Percentiles rank a stretch among this genome's conserved stretches.
These are phyloP conservation scores for Cercospora sojina DNA, from an alignment of 2,329 filamentous ascomycete genomes.

Conservation along the genomic window DNA sequence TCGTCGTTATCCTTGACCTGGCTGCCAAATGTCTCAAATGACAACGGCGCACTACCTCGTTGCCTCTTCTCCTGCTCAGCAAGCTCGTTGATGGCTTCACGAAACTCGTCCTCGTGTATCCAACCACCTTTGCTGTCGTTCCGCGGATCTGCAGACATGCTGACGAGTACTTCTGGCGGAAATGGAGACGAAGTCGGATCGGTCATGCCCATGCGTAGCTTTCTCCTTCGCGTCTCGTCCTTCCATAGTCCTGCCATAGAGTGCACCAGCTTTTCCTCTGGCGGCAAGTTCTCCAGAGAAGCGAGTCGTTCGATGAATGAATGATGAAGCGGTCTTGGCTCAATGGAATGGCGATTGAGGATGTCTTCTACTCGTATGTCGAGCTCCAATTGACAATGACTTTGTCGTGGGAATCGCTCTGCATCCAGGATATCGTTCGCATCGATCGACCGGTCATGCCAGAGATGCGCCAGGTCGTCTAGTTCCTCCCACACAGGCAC, in stretches of 20 bases:
- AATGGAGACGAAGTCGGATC: conserved; percentile 73
- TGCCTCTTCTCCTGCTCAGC: conserved; percentile 62
- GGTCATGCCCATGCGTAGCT: conserved; percentile 64
- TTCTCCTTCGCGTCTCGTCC: conserved; percentile 79
- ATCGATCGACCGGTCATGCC: conserved; percentile 75
- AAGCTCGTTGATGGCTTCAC: conserved; percentile 62
- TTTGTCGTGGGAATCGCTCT: conserved; percentile 68
- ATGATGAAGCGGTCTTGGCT: conserved; percentile 77
- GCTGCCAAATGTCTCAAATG: conserved; percentile 67
- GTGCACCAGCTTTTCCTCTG: conserved; percentile 78
- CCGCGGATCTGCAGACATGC: conserved; percentile 82
- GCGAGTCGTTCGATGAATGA: conserved; percentile 74
- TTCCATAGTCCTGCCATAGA: conserved; percentile 94
- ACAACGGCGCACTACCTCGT: conserved; percentile 44
- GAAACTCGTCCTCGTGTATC: conserved; percentile 88
- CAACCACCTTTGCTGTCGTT: conserved; percentile 73
- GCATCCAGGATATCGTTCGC: conserved; percentile 61
- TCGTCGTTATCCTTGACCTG: conserved; percentile 51
- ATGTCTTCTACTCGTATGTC: conserved; percentile 90
- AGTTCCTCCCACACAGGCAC: conserved; percentile 68
- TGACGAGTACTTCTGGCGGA: conserved; percentile 74
- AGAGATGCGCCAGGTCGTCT: conserved; percentile 64
- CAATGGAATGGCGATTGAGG: conserved; percentile 72
- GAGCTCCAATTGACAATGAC: conserved; percentile 85
- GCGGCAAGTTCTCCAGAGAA: conserved; percentile 52